These are phyloP conservation scores for Aspergillus diversus DNA, from an alignment of 495 filamentous ascomycete genomes.

Conservation along the genomic window DNA sequence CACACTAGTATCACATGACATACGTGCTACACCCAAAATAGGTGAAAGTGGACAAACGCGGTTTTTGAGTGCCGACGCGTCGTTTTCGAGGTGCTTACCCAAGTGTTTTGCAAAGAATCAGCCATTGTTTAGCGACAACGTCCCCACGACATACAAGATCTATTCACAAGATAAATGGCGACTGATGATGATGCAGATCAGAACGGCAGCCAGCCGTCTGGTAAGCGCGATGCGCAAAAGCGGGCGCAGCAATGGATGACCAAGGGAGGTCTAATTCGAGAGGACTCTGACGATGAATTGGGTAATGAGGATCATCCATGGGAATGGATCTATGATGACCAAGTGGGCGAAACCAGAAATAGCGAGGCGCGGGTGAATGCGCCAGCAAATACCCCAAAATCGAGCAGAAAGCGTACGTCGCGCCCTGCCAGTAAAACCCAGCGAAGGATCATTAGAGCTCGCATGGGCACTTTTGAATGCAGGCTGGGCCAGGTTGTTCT, in stretches of 20 bases:
- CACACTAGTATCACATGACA: constrained; percentile 1
- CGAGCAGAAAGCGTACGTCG: constrained; percentile 37
- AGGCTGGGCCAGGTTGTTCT: constrained; percentile 79
- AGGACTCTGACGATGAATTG: constrained; percentile 92
- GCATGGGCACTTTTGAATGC: constrained; percentile 85
- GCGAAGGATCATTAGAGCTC: constrained; percentile 72
- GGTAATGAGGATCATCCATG: constrained; percentile 84
- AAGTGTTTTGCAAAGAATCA: neutral
- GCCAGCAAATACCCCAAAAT: constrained; percentile 41
- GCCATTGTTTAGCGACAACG: constrained; percentile 5
- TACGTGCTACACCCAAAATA: constrained; percentile 35
- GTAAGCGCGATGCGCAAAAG: constrained; percentile 35
- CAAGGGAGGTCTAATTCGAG: constrained; percentile 67
- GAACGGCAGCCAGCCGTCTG: constrained; percentile 20
- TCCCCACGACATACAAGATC: neutral
- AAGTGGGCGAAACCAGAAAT: constrained; percentile 29
- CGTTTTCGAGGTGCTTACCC: constrained; percentile 13
- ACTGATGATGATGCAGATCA: constrained; percentile 23
- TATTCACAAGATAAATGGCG: constrained; percentile 24
- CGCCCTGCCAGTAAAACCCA: constrained; percentile 32
- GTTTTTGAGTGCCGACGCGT: constrained; percentile 27
- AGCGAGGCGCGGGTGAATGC: constrained; percentile 27
- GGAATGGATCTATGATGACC: constrained; percentile 83
- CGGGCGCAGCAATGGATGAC: constrained; percentile 65
- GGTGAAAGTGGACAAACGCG: constrained; percentile 49